These are phyloP conservation scores for Murraya koenigii DNA, from an alignment of 345 rosid genomes.

Conservation along the genomic window DNA sequence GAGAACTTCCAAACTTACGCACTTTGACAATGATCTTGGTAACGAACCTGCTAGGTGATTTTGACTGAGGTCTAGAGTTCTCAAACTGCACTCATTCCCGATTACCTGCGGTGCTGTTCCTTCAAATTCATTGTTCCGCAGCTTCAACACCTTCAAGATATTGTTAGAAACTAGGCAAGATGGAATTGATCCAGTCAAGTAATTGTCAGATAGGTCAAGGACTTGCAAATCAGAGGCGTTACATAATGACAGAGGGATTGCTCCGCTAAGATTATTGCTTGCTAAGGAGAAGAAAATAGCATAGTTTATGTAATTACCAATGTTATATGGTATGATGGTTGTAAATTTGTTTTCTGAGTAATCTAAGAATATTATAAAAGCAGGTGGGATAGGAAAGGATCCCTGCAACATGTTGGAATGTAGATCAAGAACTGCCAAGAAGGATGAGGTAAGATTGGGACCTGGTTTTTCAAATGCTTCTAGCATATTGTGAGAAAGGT, in stretches of 20 bases:
- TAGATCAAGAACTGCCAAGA: not conserved
- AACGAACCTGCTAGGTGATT: not conserved
- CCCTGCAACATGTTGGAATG: not conserved
- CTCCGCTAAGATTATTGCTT: not conserved
- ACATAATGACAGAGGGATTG: not conserved
- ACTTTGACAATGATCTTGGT: not conserved
- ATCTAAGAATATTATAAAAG: not conserved
- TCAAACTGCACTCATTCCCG: not conserved
- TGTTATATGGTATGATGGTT: not conserved
- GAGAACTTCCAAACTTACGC: not conserved
- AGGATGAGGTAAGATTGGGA: not conserved
- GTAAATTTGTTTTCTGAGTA: not conserved
- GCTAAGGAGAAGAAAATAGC: not conserved
- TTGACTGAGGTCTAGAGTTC: not conserved
- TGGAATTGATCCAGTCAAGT: not conserved
- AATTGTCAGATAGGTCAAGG: not conserved
- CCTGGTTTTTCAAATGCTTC: not conserved
- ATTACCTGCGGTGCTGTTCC: not conserved
- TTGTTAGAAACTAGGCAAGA: not conserved
- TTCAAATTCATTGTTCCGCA: not conserved
- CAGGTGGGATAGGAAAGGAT: not conserved
- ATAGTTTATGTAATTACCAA: not conserved
- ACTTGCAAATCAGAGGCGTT: not conserved
- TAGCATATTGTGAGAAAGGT: conserved; percentile 11
- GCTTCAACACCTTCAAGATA: not conserved